Conservation (phyloP, 2,329 filamentous ascomycete species). For the Dothideomycetidae sp. region DNA sequence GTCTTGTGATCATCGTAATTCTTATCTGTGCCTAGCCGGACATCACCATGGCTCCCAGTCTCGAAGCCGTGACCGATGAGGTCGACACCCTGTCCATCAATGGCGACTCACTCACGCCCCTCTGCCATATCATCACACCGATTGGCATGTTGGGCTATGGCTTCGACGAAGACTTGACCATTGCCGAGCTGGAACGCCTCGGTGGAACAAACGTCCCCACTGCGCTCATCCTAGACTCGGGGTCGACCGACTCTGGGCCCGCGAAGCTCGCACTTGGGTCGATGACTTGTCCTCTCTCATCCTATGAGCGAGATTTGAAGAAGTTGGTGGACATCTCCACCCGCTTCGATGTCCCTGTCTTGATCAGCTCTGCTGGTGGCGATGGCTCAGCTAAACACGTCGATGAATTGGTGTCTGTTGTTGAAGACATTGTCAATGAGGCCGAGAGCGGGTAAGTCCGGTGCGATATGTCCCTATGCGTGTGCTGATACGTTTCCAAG, state of each 20-base stretch:
- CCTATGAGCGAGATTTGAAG: not conserved
- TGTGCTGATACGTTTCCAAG: too few relatives aligned
- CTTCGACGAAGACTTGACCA: slow-evolving; percentile 16
- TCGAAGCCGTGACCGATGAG: not conserved
- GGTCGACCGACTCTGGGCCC: slow-evolving; percentile 22
- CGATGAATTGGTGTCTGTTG: slow-evolving; percentile 26
- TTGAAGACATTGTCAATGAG: slow-evolving; percentile 26
- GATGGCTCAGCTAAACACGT: slow-evolving; percentile 35
- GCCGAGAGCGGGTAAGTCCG: too few relatives aligned
- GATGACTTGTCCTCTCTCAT: slow-evolving; percentile 22
- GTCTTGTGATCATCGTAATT: not conserved
- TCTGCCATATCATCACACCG: too few relatives aligned
- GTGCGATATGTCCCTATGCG: too few relatives aligned
- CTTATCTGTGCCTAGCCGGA: not conserved
- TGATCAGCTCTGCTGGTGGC: slow-evolving; percentile 35
- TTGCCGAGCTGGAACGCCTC: not conserved
- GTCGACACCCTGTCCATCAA: slow-evolving; percentile 19
- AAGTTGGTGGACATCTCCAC: not conserved
- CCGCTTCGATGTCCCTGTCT: slow-evolving; percentile 19
- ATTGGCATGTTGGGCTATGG: slow-evolving; percentile 24
- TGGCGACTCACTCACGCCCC: too few relatives aligned
- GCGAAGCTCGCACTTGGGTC: slow-evolving; percentile 18
- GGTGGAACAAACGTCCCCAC: too few relatives aligned
- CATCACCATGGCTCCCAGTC: not conserved
- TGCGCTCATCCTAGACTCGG: slow-evolving; percentile 21